Conservation (phyloP, 1,139 yeast genomes). For the Candida dubliniensis region DNA sequence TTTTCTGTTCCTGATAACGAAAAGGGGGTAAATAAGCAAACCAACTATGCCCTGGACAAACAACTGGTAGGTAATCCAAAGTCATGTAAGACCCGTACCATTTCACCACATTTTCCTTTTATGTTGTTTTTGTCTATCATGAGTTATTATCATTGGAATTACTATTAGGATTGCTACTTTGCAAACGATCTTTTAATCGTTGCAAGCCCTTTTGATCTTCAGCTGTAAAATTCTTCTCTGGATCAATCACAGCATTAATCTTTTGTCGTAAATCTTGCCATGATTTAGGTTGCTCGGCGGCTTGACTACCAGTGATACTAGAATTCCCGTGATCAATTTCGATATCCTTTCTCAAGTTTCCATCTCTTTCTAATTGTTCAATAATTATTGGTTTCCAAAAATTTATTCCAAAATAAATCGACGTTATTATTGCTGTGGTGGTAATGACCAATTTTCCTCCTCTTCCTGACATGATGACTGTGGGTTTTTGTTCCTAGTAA, state of each 20-base stretch:
- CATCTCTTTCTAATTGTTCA: constrained; percentile 68
- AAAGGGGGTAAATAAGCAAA: too few species aligned
- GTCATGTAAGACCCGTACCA: too few species aligned
- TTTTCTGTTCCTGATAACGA: too few species aligned
- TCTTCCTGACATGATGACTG: constrained; percentile 21
- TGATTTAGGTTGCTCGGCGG: constrained; percentile 35
- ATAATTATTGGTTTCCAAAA: constrained; percentile 75
- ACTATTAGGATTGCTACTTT: constrained; percentile 7
- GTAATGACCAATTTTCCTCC: constrained; percentile 28
- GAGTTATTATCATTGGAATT: neutral
- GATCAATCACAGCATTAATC: constrained; percentile 11
- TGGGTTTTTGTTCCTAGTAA: neutral
- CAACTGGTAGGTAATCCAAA: too few species aligned
- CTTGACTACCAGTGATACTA: constrained; percentile 17
- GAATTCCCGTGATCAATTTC: constrained; percentile 38
- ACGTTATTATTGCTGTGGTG: constrained; percentile 34
- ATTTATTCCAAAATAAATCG: constrained; percentile 56
- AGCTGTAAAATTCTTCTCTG: constrained; percentile 8
- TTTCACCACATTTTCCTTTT: neutral
- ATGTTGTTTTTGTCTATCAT: neutral
- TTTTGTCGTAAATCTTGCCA: constrained; percentile 35
- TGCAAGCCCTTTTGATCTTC: constrained; percentile 10
- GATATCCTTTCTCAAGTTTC: constrained; percentile 60
- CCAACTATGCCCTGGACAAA: too few species aligned
- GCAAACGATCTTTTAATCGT: constrained; percentile 8